Conservation (phyloP, 805 yeast species). For the Schizosaccharomyces osmophilus region DNA sequence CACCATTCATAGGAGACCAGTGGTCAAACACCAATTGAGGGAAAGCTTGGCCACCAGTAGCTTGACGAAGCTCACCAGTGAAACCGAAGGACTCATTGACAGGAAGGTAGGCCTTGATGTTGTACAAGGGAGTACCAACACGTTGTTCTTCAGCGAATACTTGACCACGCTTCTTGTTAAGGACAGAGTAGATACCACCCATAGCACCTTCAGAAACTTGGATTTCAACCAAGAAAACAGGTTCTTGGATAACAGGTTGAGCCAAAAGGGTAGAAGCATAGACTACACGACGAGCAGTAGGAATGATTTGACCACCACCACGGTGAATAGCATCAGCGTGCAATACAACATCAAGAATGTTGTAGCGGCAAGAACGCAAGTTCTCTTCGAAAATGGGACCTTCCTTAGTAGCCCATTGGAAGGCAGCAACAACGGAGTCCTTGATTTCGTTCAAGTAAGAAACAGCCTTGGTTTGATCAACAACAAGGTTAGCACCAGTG, state of each 20-base stretch:
- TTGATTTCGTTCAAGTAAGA: constrained; percentile 97
- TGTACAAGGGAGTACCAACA: constrained; percentile 99
- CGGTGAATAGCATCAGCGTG: constrained; percentile 99
- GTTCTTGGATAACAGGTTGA: constrained; percentile 97
- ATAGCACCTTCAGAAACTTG: constrained; percentile 98
- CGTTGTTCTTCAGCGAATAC: constrained; percentile 98
- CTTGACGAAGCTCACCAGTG: constrained; percentile 98
- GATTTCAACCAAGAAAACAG: constrained; percentile 95
- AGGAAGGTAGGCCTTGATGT: constrained; percentile 98
- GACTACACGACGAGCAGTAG: constrained; percentile 99
- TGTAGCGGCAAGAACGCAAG: constrained; percentile 87
- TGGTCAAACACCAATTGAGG: constrained; percentile 99
- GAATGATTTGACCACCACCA: constrained; percentile 99
- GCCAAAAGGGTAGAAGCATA: constrained; percentile 96
- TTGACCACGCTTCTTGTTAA: constrained; percentile 96
- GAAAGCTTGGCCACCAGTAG: constrained; percentile 99
- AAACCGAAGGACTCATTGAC: constrained; percentile 99
- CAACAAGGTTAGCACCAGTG: constrained; percentile 93
- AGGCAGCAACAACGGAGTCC: constrained; percentile 98
- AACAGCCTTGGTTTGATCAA: constrained; percentile 98
- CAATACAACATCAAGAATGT: constrained; percentile 95
- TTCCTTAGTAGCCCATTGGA: constrained; percentile 99
- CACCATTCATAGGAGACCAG: constrained; percentile 80
- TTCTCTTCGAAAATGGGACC: constrained; percentile 96
- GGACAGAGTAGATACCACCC: constrained; percentile 99